Conservation (phyloP, 83 land plant genomes). For the Diphasiastrum complanatum region DNA sequence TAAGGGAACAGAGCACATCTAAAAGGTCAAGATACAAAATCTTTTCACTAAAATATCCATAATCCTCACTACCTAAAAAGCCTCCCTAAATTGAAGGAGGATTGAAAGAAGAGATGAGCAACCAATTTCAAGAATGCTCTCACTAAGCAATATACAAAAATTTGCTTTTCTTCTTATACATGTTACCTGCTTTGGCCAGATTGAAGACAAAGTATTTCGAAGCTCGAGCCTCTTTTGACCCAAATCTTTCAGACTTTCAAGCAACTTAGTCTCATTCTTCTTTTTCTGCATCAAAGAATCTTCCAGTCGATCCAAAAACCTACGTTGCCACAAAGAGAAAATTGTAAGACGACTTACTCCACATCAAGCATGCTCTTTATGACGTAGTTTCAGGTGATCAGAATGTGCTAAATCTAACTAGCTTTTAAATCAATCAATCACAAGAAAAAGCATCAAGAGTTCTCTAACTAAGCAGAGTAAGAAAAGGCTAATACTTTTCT, state of each 20-base stretch:
- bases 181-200: constrained; percentile 43
- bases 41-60: no score
- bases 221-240: constrained; percentile 28
- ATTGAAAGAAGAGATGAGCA: not conserved
- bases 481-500: not conserved
- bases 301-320: constrained; percentile 32
- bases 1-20: no score
- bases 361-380: no score
- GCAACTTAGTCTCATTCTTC: constrained; percentile 30
- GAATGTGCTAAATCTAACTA: no score
- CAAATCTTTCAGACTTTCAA: constrained; percentile 26
- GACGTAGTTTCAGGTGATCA: no score
- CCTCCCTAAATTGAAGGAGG: no score
- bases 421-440: not conserved
- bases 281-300: constrained; percentile 29
- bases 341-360: no score
- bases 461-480: not conserved
- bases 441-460: no score
- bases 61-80: no score
- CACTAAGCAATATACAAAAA: not conserved
- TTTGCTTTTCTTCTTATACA: not conserved
- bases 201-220: constrained; percentile 26
- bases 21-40: no score
- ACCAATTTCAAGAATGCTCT: not conserved
- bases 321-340: constrained; percentile 1